Conservation (phyloP, 2,329 filamentous ascomycete species). For the Torrubiella hemipterigena region DNA sequence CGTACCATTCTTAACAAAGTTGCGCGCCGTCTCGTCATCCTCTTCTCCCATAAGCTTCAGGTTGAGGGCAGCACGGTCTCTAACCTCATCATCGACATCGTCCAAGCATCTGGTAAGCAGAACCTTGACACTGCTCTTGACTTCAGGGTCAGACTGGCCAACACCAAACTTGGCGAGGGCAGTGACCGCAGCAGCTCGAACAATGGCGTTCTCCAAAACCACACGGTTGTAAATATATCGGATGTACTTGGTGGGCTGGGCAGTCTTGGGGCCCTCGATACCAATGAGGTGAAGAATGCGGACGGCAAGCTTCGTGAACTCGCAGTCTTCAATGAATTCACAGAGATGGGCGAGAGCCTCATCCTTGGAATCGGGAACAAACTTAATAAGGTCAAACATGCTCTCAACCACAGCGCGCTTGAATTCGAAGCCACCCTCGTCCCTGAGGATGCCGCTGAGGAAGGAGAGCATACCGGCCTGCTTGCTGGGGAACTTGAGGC, state of each 20-base stretch:
- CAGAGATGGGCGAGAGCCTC: conserved; percentile 86
- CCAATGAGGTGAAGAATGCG: conserved; percentile 90
- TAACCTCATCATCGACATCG: conserved; percentile 94
- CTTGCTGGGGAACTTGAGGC: conserved; percentile 95
- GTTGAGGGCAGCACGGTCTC: conserved; percentile 88
- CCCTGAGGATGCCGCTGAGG: conserved; percentile 88
- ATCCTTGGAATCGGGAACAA: conserved; percentile 78
- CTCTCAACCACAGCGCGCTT: conserved; percentile 96
- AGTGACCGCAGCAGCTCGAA: conserved; percentile 88
- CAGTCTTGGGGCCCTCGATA: conserved; percentile 86
- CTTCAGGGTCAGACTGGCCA: conserved; percentile 88
- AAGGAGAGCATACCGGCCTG: conserved; percentile 97
- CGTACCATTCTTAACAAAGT: conserved; percentile 87
- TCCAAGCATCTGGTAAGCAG: conserved; percentile 88
- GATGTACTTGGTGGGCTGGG: conserved; percentile 96
- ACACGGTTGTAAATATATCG: conserved; percentile 99
- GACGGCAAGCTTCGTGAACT: conserved; percentile 95
- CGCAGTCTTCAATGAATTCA: conserved; percentile 98
- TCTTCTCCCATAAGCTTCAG: conserved; percentile 86
- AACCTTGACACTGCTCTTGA: conserved; percentile 91
- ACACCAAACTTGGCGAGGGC: conserved; percentile 95
- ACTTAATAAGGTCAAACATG: conserved; percentile 99
- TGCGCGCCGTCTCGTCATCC: conserved; percentile 72
- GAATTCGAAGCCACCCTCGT: conserved; percentile 97
- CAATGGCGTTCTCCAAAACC: conserved; percentile 91